Evolutionary conservation across 352 stramenopile species (phyloP).

Genomic region (Phytophthora palmivora): DNA sequence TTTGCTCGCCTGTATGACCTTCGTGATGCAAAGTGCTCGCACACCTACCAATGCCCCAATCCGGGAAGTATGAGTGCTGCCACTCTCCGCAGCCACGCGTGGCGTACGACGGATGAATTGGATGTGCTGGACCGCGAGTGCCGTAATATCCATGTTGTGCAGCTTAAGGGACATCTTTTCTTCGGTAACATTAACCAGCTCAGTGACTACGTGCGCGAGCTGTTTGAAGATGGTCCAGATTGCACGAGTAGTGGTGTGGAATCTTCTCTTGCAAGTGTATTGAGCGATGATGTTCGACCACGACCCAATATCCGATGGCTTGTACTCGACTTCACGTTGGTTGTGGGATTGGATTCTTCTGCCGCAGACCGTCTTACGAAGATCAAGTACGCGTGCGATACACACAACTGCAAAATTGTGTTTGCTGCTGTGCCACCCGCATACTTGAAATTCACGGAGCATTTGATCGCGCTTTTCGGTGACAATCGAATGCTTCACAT

Average conservation of each 20-base stretch:
- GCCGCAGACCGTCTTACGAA: slow-evolving; percentile 80
- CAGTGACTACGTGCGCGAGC: slow-evolving; percentile 84
- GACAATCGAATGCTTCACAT: slow-evolving; percentile 62
- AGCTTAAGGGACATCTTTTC: slow-evolving; percentile 86
- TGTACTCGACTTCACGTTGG: slow-evolving; percentile 94
- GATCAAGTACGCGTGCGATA: slow-evolving; percentile 80
- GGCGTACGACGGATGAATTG: slow-evolving; percentile 81
- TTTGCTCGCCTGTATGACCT: slow-evolving; percentile 89
- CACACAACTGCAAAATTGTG: slow-evolving; percentile 68
- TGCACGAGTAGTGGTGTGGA: slow-evolving; percentile 7
- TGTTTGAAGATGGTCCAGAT: slow-evolving; percentile 55
- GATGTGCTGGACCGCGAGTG: slow-evolving; percentile 78
- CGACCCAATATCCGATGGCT: slow-evolving; percentile 55
- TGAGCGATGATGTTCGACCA: slow-evolving; percentile 27
- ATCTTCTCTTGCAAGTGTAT: slow-evolving; percentile 25
- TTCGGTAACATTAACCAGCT: slow-evolving; percentile 93
- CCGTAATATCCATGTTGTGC: slow-evolving; percentile 82
- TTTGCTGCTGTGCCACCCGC: slow-evolving; percentile 70
- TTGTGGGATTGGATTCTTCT: slow-evolving; percentile 92
- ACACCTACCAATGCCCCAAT: slow-evolving; percentile 88
- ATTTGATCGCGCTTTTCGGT: slow-evolving; percentile 63
- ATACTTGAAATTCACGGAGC: slow-evolving; percentile 67
- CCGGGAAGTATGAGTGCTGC: slow-evolving; percentile 90
- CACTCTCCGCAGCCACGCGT: slow-evolving; percentile 86
- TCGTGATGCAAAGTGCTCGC: slow-evolving; percentile 89